phyloP scores from a whole-genome alignment of 345 rosid species.

The Euclidium syriacum region DNA sequence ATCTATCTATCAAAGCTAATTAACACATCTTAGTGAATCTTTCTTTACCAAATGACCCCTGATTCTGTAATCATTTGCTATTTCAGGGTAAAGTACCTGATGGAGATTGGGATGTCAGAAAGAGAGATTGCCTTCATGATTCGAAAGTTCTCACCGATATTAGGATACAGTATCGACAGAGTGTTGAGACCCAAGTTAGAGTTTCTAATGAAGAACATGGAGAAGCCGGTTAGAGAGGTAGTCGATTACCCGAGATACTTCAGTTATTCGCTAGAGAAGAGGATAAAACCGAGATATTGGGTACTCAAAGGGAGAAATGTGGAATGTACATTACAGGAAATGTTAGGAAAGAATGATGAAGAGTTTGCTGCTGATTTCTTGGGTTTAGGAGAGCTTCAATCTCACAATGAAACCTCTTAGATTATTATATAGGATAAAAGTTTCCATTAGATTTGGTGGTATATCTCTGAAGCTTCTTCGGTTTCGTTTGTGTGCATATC shows the following conservation, averaged over 20 bases:
- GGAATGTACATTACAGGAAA: constrained; percentile 64
- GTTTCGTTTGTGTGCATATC: constrained; percentile 19
- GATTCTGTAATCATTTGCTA: background rate
- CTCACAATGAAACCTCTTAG: constrained; percentile 11
- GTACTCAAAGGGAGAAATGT: constrained; percentile 52
- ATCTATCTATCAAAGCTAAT: constrained; percentile 22
- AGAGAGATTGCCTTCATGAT: constrained; percentile 70
- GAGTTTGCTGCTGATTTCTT: constrained; percentile 70
- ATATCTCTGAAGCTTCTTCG: constrained; percentile 16
- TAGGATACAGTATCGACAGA: constrained; percentile 75
- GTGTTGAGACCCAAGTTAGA: constrained; percentile 75
- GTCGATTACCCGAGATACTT: constrained; percentile 81
- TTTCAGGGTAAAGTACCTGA: constrained; percentile 62
- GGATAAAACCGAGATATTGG: constrained; percentile 80
- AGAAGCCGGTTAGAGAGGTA: constrained; percentile 51
- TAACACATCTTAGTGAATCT: background rate
- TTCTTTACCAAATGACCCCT: background rate
- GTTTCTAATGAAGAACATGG: constrained; percentile 61
- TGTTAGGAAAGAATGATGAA: constrained; percentile 75
- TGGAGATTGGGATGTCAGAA: constrained; percentile 58
- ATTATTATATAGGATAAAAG: constrained; percentile 9
- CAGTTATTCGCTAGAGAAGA: constrained; percentile 83
- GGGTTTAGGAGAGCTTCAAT: constrained; percentile 35
- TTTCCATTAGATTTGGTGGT: constrained; percentile 14
- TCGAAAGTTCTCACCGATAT: constrained; percentile 69